These are phyloP conservation scores for Veloboletus limbatus DNA, from an alignment of 1,284 basidiomycete species.

Conservation along the genomic window DNA sequence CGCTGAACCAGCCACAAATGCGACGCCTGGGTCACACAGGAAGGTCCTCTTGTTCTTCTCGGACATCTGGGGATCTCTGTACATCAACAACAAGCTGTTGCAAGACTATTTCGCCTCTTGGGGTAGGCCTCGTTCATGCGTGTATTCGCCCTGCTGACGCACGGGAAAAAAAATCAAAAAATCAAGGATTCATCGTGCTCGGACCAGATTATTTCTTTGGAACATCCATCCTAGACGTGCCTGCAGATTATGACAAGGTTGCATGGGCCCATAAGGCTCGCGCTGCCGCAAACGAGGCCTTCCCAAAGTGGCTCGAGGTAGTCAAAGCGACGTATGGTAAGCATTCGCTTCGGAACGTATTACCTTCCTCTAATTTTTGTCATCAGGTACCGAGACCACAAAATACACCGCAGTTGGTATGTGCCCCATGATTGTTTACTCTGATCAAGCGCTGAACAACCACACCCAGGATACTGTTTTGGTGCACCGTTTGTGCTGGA, in stretches of 20 bases:
- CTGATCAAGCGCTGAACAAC: not conserved
- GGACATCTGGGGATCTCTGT: constrained; percentile 47
- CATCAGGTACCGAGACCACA: constrained; percentile 17
- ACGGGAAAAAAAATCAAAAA: too few species aligned
- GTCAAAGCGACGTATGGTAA: constrained; percentile 23
- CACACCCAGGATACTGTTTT: constrained; percentile 50
- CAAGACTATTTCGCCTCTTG: constrained; percentile 51
- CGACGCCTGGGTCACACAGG: constrained; percentile 20
- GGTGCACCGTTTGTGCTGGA: constrained; percentile 51
- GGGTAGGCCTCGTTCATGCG: constrained; percentile 31
- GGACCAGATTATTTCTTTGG: constrained; percentile 30
- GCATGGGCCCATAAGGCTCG: constrained; percentile 6
- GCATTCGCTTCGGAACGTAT: not conserved
- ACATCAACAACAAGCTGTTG: constrained; percentile 46
- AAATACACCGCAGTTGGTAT: constrained; percentile 38
- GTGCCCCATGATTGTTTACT: constrained; percentile 6
- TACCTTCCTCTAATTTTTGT: not conserved
- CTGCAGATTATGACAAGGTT: not conserved
- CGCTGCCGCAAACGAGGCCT: constrained; percentile 9
- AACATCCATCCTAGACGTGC: not conserved
- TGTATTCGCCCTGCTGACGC: constrained; percentile 2
- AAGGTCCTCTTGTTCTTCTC: constrained; percentile 49
- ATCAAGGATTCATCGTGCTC: constrained; percentile 23
- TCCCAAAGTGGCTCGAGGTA: constrained; percentile 22
- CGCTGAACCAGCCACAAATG: constrained; percentile 36